These are phyloP conservation scores for Fusarium luffae DNA, from an alignment of 2,329 filamentous ascomycete species.

Conservation along the genomic window DNA sequence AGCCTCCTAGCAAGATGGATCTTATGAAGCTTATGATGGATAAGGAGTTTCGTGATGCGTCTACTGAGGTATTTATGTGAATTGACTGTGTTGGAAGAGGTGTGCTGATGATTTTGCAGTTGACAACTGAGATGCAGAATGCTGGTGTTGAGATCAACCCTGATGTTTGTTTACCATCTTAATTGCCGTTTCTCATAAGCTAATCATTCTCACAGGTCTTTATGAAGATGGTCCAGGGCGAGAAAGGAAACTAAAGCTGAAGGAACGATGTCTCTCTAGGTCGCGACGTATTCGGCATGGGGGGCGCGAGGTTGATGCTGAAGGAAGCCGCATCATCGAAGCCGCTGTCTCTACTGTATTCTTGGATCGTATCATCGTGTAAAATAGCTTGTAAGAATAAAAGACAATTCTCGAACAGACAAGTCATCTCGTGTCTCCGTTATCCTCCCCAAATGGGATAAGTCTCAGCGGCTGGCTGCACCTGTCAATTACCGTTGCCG, in stretches of 20 bases:
- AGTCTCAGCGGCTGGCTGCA: background rate
- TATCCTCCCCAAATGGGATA: background rate
- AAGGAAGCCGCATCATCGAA: background rate
- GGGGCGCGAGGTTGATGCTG: background rate
- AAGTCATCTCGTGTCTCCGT: background rate
- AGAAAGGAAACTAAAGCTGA: background rate
- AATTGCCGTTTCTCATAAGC: background rate
- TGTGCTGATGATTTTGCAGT: constrained; percentile 16
- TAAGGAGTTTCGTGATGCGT: constrained; percentile 38
- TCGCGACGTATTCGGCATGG: background rate
- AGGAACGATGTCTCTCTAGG: too few relatives aligned
- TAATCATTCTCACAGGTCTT: constrained; percentile 20
- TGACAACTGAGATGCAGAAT: constrained; percentile 38
- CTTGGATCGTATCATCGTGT: background rate
- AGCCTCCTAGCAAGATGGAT: constrained; percentile 40
- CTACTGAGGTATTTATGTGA: constrained; percentile 18
- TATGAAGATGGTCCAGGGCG: constrained; percentile 30
- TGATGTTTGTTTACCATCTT: constrained; percentile 9
- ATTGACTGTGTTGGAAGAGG: too few relatives aligned
- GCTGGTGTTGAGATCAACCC: constrained; percentile 38
- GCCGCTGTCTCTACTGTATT: too few relatives aligned
- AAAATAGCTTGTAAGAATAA: background rate
- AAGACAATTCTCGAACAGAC: background rate
- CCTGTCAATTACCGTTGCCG: background rate
- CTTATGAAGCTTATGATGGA: constrained; percentile 42